Conservation (phyloP, 1,284 basidiomycete genomes). For the Ustilago hordei region DNA sequence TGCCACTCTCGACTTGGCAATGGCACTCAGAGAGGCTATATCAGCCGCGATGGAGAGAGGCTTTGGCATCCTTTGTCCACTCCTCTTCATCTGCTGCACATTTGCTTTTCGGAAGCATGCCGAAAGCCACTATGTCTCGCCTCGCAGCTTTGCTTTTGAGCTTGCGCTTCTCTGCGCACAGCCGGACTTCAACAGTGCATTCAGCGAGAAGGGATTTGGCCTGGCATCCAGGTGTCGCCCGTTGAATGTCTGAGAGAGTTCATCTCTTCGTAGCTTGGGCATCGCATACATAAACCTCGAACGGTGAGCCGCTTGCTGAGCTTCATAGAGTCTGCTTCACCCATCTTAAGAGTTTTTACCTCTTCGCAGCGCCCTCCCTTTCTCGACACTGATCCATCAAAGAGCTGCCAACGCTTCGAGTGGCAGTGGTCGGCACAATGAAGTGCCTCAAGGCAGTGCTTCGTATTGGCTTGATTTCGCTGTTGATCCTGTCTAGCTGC, state of each 20-base stretch:
- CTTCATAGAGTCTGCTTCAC: neutral
- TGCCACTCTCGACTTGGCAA: neutral
- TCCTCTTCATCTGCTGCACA: neutral
- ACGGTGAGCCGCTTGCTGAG: neutral
- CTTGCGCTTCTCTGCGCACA: neutral
- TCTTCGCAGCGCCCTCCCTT: neutral
- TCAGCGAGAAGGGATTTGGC: neutral
- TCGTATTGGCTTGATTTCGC: neutral
- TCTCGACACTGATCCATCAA: neutral
- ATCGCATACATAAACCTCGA: neutral
- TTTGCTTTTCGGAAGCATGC: constrained; percentile 1
- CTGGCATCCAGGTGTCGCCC: neutral
- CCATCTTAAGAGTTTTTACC: neutral
- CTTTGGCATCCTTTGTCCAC: neutral
- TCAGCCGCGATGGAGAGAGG: neutral
- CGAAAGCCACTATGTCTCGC: neutral
- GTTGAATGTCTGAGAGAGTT: neutral
- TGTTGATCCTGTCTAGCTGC: neutral
- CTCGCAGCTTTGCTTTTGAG: neutral
- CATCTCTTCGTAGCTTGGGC: neutral
- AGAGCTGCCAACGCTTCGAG: neutral
- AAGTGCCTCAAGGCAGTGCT: neutral
- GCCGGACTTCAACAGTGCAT: neutral
- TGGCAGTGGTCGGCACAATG: neutral
- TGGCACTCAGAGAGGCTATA: neutral